phyloP scores from a whole-genome alignment of 2,329 filamentous ascomycete species.

The Diaporthe batatas region DNA sequence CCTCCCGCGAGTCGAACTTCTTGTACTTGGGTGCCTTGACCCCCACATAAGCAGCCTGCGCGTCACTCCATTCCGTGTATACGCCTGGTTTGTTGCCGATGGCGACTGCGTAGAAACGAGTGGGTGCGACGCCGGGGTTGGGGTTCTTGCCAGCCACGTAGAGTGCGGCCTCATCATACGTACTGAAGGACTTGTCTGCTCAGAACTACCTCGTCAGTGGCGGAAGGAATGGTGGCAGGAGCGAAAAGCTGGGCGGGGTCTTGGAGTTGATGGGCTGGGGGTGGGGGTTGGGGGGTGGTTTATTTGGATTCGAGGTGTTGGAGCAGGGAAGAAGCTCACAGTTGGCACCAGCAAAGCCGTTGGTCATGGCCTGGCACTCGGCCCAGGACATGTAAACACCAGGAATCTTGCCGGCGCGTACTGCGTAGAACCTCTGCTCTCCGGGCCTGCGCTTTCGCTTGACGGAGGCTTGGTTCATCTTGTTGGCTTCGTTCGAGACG shows the following conservation, averaged over 20 bases:
- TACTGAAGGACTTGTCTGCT: slow-evolving; percentile 84
- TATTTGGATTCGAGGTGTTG: neutral
- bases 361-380: slow-evolving; percentile 72
- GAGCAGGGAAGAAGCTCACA: slow-evolving; percentile 66
- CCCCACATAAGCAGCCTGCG: slow-evolving; percentile 79
- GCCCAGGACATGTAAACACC: slow-evolving; percentile 74
- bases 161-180: slow-evolving; percentile 80
- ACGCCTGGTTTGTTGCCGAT: slow-evolving; percentile 70
- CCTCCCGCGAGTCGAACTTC: slow-evolving; percentile 75
- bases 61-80: slow-evolving; percentile 76
- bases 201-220: slow-evolving; percentile 25
- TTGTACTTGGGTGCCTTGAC: slow-evolving; percentile 79
- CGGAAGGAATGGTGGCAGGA: neutral
- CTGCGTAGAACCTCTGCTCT: slow-evolving; percentile 72
- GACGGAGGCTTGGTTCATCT: slow-evolving; percentile 22
- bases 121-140: slow-evolving; percentile 54
- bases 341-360: slow-evolving; percentile 72
- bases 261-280: neutral
- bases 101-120: slow-evolving; percentile 72
- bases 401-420: slow-evolving; percentile 67
- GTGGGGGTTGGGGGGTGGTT: neutral
- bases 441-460: slow-evolving; percentile 62
- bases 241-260: neutral
- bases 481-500: slow-evolving; percentile 22
- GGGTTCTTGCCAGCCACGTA: slow-evolving; percentile 76